Percentiles rank a stretch among this genome's conserved stretches.
These are phyloP conservation scores for Solanum dulcamara DNA, from an alignment of 257 asterid species.

Conservation along the genomic window DNA sequence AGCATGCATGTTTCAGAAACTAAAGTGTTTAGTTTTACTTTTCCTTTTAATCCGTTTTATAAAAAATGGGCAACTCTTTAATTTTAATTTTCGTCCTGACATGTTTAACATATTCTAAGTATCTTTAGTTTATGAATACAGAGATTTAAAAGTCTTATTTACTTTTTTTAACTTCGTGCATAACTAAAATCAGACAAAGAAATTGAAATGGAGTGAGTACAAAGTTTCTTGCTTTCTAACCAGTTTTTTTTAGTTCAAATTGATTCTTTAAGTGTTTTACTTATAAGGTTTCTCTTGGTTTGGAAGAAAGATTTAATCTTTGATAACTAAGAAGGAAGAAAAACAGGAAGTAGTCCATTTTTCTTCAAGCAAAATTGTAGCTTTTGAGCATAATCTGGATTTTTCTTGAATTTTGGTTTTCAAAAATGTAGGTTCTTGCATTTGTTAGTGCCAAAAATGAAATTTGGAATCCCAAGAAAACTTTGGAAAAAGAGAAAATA, in stretches of 20 bases:
- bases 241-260: background rate
- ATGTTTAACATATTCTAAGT: background rate
- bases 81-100: background rate
- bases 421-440: background rate
- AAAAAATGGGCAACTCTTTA: background rate
- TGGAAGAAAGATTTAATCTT: background rate
- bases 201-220: background rate
- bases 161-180: background rate
- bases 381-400: background rate
- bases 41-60: background rate
- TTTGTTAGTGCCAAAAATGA: background rate
- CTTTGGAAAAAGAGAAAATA: background rate
- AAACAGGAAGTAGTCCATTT: background rate
- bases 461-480: background rate
- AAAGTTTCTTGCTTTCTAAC: background rate
- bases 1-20: background rate
- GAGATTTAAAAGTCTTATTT: rapidly evolving
- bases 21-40: background rate
- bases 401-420: background rate
- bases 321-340: background rate
- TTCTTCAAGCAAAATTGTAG: background rate
- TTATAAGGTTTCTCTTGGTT: background rate
- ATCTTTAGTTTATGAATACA: rapidly evolving
- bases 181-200: background rate
- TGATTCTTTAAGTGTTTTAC: background rate